Evolutionary conservation across 768 basidiomycete species (phyloP).

Genomic region (Harrya chromipes): DNA sequence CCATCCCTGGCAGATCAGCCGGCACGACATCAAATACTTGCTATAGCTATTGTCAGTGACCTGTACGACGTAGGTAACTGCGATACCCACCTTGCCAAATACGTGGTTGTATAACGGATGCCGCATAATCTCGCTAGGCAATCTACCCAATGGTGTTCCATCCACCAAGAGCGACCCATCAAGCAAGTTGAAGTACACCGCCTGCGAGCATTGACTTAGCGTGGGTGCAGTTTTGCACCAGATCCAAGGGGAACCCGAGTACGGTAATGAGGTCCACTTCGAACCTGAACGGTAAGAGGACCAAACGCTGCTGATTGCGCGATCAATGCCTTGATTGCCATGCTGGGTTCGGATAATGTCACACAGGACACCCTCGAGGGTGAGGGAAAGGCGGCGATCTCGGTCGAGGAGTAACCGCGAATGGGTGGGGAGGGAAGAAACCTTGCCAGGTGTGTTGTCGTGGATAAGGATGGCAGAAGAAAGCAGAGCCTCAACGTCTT

Average conservation of each 20-base stretch:
- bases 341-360: conserved; percentile 1
- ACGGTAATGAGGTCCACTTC: conserved; percentile 14
- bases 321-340: conserved; percentile 13
- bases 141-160: conserved; percentile 23
- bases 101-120: conserved; percentile 21
- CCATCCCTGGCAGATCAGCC: conserved; percentile 24
- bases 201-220: conserved; percentile 13
- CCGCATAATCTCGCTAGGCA: conserved; percentile 17
- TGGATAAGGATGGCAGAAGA: conserved; percentile 27
- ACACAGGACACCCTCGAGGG: conserved; percentile 15
- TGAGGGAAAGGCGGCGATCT: conserved; percentile 29
- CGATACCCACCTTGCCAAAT: conserved; percentile 18
- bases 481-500: conserved; percentile 24
- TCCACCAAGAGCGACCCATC: conserved; percentile 28
- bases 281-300: conserved; percentile 22
- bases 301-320: conserved; percentile 23
- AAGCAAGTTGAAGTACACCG: conserved; percentile 21
- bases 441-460: conserved; percentile 21
- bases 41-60: conserved; percentile 12
- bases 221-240: conserved; percentile 13
- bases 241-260: conserved; percentile 24
- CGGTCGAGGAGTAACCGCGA: conserved; percentile 26
- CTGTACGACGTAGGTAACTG: background rate
- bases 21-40: conserved; percentile 22
- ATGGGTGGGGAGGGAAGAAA: conserved; percentile 1